These are phyloP conservation scores for Terfezia claveryi DNA, from an alignment of 495 filamentous ascomycete genomes.

Conservation along the genomic window DNA sequence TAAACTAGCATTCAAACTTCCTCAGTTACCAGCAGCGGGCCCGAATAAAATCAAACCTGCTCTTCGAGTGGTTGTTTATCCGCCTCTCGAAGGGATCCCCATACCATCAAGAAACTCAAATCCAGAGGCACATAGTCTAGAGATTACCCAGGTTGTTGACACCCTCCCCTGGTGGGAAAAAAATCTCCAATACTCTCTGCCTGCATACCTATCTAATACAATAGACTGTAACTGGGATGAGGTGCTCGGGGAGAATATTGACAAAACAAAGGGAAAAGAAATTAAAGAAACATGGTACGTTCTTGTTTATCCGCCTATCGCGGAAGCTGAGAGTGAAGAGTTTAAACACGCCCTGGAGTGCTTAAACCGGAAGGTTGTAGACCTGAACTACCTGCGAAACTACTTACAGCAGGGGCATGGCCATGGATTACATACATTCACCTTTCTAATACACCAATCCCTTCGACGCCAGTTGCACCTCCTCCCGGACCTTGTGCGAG, in stretches of 20 bases:
- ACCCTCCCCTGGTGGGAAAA: neutral
- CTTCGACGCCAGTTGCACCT: slow-evolving; percentile 11
- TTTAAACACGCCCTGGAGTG: neutral
- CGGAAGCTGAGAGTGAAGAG: neutral
- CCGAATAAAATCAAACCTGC: slow-evolving; percentile 5
- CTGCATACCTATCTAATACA: neutral
- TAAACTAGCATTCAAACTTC: slow-evolving; percentile 13
- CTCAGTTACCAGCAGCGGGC: slow-evolving; percentile 2
- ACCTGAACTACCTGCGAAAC: too few relatives aligned
- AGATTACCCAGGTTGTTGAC: too few relatives aligned
- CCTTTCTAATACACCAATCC: slow-evolving; percentile 8
- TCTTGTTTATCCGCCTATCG: neutral
- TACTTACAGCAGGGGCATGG: too few relatives aligned
- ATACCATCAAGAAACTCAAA: neutral
- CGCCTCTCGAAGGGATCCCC: slow-evolving; percentile 7
- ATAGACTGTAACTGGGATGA: neutral
- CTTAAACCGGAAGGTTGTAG: neutral
- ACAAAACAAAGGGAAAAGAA: neutral
- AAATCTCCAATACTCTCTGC: neutral
- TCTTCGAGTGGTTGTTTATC: slow-evolving; percentile 15
- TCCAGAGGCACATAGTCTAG: neutral
- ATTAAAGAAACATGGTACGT: neutral
- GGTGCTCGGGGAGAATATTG: neutral
- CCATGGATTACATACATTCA: too few relatives aligned
- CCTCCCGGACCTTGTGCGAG: slow-evolving; percentile 9